Base-by-base conservation (phyloP, 2,329 filamentous ascomycete species). In the Rutstroemia sp. region DNA sequence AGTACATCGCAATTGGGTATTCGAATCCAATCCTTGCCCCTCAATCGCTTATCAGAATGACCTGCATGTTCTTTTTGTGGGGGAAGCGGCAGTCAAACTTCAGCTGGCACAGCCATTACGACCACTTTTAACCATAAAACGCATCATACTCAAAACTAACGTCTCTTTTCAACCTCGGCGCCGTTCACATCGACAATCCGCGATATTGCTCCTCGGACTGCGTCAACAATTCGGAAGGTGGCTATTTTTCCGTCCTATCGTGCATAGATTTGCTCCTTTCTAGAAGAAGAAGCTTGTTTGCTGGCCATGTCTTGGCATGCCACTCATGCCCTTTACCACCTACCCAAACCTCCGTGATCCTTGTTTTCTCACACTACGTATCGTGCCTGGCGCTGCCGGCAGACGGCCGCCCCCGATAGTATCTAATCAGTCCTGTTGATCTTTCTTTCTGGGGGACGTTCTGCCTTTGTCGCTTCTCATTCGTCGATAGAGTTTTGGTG, bases 301-400 rank as follows among this genome's bases (percentile, higher is more conserved):
- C 52, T 41, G 45, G 45, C 25, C 17, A 50, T 30, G 17, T 37
- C 52, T 55, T 55, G 46, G 52, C 52, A 49, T 55, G 39, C 52
- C 52, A 54, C 52, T 54, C 52, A n/a, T 9, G 44, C 48, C 19
- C 44, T 39, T 48, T 27, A 17, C 45, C 48, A 10, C 30, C 17
- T 38, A 14, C 21, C 17, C 53, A 38, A 50, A 4, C 9, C 30
- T 34, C 39, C n/a, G 6, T 4, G 38, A 45, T 45, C 47, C 53
- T 45, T 51, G 53, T n/a, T 44, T 45, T 34, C 21, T 6, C 27
- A 25, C 27, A 7, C n/a, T 8, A 42, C 17, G 7, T 19, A 48
- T 12, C 7, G 23, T 25, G 6, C 17, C 19, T 14, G 41, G n/a
- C 23, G n/a, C 50, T 55, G 47, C 38, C 38, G 47, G 53, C 23